These are phyloP conservation scores for Ichthyophonus hoferi DNA, from an alignment of 208 protist species.

Conservation along the genomic window DNA sequence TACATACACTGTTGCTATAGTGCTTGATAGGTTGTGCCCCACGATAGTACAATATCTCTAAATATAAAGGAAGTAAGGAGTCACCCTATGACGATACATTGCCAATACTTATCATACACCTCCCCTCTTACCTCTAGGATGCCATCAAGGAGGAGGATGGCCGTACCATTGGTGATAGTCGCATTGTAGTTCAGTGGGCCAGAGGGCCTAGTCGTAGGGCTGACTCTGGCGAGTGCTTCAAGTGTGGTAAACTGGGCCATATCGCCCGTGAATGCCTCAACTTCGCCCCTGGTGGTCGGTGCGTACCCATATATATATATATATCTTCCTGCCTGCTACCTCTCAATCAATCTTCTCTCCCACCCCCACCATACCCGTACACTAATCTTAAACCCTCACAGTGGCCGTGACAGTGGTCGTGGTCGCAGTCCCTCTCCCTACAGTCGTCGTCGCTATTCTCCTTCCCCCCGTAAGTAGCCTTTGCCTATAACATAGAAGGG, in stretches of 20 bases:
- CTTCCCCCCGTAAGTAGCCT: neutral
- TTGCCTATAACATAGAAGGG: neutral
- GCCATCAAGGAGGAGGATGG: conserved; percentile 37
- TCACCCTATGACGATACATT: too few species aligned
- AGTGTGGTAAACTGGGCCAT: conserved; percentile 22
- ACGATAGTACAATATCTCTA: too few species aligned
- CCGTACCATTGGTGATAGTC: conserved; percentile 11
- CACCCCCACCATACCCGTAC: neutral
- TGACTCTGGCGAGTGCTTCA: conserved; percentile 39
- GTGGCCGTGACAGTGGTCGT: neutral
- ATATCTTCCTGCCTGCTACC: neutral
- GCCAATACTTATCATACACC: too few species aligned
- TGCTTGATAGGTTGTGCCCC: too few species aligned
- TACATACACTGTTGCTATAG: too few species aligned
- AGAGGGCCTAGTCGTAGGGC: neutral
- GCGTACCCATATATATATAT: neutral
- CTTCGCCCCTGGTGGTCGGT: neutral
- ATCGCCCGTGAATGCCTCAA: conserved; percentile 34
- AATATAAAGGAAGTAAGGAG: too few species aligned
- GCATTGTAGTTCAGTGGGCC: conserved; percentile 39
- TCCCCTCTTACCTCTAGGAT: conserved; percentile 9
- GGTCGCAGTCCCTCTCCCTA: neutral
- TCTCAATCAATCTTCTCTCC: neutral
- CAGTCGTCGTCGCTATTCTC: neutral
- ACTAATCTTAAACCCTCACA: neutral